Conservation (phyloP, 257 asterid genomes). For the Ophiorrhiza pumila region DNA sequence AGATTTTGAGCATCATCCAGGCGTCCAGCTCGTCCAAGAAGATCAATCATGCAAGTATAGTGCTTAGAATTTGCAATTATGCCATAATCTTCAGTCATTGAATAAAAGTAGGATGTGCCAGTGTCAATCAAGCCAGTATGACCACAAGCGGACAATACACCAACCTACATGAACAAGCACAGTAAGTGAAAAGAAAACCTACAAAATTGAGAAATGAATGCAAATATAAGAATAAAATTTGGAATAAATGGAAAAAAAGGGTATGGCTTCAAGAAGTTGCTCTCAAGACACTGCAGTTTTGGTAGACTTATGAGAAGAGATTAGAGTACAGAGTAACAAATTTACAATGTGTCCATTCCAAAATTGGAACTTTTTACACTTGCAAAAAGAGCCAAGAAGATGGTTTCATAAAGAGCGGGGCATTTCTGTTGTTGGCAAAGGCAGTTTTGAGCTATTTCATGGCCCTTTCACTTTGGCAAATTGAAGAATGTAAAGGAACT, state of each 20-base stretch:
- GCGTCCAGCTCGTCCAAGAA: conserved; percentile 86
- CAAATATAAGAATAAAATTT: neutral
- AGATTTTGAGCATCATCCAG: conserved; percentile 76
- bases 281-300: neutral
- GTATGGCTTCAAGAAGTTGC: neutral
- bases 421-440: neutral
- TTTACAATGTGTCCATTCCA: neutral
- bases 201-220: neutral
- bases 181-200: conserved; percentile 7
- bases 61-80: conserved; percentile 72
- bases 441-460: neutral
- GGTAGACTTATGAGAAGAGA: neutral
- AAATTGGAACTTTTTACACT: neutral
- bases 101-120: conserved; percentile 64
- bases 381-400: neutral
- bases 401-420: neutral
- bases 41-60: conserved; percentile 89
- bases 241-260: neutral
- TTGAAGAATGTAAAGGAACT: neutral
- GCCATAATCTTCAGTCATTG: conserved; percentile 68
- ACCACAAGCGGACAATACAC: conserved; percentile 82
- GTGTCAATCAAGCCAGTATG: conserved; percentile 80
- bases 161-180: conserved; percentile 46
- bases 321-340: neutral
- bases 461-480: neutral